Conservation (phyloP, 805 yeast genomes). For the Jamesozyma rosinii region DNA sequence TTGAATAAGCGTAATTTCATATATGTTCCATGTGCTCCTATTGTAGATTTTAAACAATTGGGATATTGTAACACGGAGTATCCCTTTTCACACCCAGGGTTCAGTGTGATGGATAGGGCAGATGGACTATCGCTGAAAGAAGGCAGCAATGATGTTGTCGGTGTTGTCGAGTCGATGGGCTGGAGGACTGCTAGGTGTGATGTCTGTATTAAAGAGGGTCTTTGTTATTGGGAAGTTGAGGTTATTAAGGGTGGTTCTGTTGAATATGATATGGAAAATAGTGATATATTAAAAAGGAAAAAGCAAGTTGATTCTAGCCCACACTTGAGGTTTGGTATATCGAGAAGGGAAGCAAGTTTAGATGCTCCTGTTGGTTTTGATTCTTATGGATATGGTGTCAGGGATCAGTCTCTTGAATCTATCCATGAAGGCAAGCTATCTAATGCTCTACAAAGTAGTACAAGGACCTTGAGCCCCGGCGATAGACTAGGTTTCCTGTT, state of each 20-base stretch:
- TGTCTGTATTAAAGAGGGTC: constrained; percentile 68
- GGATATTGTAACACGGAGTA: constrained; percentile 66
- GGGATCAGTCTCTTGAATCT: constrained; percentile 69
- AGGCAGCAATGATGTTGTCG: constrained; percentile 21
- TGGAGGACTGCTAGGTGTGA: constrained; percentile 76
- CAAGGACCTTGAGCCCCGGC: constrained; percentile 44
- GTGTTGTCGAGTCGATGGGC: constrained; percentile 56
- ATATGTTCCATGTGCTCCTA: constrained; percentile 70
- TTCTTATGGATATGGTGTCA: constrained; percentile 83
- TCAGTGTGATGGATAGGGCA: constrained; percentile 47
- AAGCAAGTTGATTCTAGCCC: constrained; percentile 27
- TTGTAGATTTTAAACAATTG: constrained; percentile 45
- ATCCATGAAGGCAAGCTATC: constrained; percentile 42
- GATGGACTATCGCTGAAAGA: constrained; percentile 41
- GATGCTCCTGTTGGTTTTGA: constrained; percentile 96
- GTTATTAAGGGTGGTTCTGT: constrained; percentile 34
- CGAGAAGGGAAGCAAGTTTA: constrained; percentile 74
- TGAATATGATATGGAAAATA: background rate
- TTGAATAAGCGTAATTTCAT: constrained; percentile 71
- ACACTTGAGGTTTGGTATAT: constrained; percentile 78
- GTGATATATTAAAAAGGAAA: constrained; percentile 7
- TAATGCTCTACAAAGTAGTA: constrained; percentile 40
- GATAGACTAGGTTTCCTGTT: constrained; percentile 78
- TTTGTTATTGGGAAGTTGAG: constrained; percentile 68
- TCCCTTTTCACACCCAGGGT: constrained; percentile 40